A percentile compares a stretch with the other conserved stretches of the same genome.
phyloP scores from a whole-genome alignment of 1,284 basidiomycete species.

The Rhizopogon parksii region DNA sequence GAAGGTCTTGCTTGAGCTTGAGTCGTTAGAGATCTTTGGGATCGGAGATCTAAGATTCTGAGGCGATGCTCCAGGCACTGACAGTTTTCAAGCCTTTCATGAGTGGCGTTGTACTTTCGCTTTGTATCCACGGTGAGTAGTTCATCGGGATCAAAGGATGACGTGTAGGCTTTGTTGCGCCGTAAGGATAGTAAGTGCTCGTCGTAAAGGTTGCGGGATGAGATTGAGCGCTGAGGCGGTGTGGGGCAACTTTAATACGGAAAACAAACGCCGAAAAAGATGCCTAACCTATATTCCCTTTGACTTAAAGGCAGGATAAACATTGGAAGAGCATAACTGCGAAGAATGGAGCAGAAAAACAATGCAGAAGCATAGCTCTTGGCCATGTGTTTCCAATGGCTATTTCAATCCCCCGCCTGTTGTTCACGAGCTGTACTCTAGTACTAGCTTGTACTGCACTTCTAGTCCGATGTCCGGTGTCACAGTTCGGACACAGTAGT shows the following conservation, averaged over 20 bases:
- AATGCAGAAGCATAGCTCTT: background rate
- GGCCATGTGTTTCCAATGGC: background rate
- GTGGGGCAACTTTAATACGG: background rate
- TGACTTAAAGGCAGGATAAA: background rate
- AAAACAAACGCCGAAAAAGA: background rate
- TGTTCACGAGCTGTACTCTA: background rate
- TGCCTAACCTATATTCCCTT: background rate
- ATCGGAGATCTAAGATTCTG: constrained; percentile 3
- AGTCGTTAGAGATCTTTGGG: constrained; percentile 3
- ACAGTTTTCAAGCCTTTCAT: background rate
- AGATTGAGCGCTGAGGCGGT: too few species aligned
- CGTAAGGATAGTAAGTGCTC: background rate
- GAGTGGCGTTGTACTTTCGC: background rate
- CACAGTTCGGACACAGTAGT: background rate
- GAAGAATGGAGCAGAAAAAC: background rate
- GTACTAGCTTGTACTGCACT: background rate
- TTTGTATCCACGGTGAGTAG: background rate
- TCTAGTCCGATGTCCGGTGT: background rate
- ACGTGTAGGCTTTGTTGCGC: background rate
- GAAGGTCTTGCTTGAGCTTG: background rate
- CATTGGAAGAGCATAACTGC: background rate
- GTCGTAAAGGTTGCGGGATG: background rate
- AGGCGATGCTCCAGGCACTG: constrained; percentile 6
- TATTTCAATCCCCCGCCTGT: background rate
- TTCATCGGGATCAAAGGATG: background rate